A percentile compares a stretch with the other conserved stretches of the same genome.
These are phyloP conservation scores for Phoma herbarum DNA, from an alignment of 2,329 filamentous ascomycete species.

Conservation along the genomic window DNA sequence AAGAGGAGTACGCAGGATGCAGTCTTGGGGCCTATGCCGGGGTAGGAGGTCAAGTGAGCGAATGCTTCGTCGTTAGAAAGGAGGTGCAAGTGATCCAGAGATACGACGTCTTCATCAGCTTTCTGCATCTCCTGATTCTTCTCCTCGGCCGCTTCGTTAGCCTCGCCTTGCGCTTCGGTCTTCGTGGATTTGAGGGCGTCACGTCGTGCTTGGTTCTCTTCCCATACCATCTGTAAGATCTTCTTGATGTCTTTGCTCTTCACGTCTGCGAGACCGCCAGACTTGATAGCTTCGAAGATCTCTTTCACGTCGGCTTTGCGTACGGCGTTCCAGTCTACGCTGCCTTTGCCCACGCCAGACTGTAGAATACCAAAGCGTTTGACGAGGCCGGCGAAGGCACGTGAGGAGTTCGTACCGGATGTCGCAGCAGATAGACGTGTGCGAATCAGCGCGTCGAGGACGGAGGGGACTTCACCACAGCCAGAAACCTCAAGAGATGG, in stretches of 20 bases:
- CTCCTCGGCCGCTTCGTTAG: constrained; percentile 58
- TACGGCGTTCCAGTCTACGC: constrained; percentile 78
- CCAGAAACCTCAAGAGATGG: constrained; percentile 77
- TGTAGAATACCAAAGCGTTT: constrained; percentile 69
- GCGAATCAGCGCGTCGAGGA: constrained; percentile 70
- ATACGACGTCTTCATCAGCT: constrained; percentile 68
- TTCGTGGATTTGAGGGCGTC: constrained; percentile 55
- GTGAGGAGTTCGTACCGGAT: constrained; percentile 67
- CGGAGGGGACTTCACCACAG: constrained; percentile 71
- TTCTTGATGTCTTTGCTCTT: constrained; percentile 78
- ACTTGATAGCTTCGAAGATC: constrained; percentile 73
- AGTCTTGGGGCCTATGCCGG: constrained; percentile 72
- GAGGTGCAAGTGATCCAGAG: constrained; percentile 68
- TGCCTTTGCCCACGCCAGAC: constrained; percentile 72
- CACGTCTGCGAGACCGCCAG: constrained; percentile 73
- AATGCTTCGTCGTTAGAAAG: constrained; percentile 66
- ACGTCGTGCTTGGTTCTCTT: constrained; percentile 69
- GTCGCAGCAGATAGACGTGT: constrained; percentile 70
- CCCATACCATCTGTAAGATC: constrained; percentile 75
- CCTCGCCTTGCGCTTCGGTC: constrained; percentile 52
- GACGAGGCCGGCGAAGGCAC: constrained; percentile 72
- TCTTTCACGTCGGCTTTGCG: constrained; percentile 66
- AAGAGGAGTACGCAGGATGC: constrained; percentile 71
- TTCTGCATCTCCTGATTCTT: constrained; percentile 67
- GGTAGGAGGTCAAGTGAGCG: constrained; percentile 64